Evolutionary conservation across 805 yeast genomes (phyloP).

Genomic region (Yamadazyma paraphyllophila): DNA sequence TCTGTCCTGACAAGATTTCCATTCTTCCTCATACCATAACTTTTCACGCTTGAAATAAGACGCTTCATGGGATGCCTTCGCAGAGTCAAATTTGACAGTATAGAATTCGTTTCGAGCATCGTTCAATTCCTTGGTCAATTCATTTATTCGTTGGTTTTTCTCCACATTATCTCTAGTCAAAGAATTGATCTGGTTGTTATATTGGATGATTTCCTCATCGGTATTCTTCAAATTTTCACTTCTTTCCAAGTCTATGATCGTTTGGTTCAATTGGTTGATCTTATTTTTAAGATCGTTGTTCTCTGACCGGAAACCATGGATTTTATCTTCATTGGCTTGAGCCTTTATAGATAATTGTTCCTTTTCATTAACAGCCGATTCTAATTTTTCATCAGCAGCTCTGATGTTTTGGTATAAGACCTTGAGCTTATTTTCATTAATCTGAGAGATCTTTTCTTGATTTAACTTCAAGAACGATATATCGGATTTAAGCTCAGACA

Average conservation of each 20-base stretch:
- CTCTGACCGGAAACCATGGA: constrained; percentile 17
- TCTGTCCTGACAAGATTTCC: constrained; percentile 32
- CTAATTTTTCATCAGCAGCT: constrained; percentile 19
- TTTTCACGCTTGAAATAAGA: constrained; percentile 33
- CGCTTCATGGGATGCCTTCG: constrained; percentile 35
- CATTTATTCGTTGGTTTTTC: constrained; percentile 32
- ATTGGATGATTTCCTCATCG: constrained; percentile 25
- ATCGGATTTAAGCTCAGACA: constrained; percentile 29
- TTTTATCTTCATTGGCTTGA: constrained; percentile 15
- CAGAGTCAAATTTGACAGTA: constrained; percentile 31
- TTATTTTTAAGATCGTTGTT: constrained; percentile 16
- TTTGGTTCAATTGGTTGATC: constrained; percentile 17
- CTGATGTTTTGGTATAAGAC: constrained; percentile 21
- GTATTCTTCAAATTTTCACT: constrained; percentile 11
- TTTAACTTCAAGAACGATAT: constrained; percentile 32
- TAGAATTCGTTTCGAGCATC: constrained; percentile 38
- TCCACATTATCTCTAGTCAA: constrained; percentile 36
- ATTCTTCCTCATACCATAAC: constrained; percentile 40
- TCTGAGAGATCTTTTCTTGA: constrained; percentile 30
- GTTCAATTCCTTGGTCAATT: constrained; percentile 35
- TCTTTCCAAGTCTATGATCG: constrained; percentile 14
- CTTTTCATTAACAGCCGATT: constrained; percentile 22
- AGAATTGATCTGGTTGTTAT: constrained; percentile 26
- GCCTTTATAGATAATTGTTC: constrained; percentile 18
- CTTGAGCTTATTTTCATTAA: constrained; percentile 24